These are phyloP conservation scores for Globisporangium orthogonon DNA, from an alignment of 352 stramenopile genomes.

Conservation along the genomic window DNA sequence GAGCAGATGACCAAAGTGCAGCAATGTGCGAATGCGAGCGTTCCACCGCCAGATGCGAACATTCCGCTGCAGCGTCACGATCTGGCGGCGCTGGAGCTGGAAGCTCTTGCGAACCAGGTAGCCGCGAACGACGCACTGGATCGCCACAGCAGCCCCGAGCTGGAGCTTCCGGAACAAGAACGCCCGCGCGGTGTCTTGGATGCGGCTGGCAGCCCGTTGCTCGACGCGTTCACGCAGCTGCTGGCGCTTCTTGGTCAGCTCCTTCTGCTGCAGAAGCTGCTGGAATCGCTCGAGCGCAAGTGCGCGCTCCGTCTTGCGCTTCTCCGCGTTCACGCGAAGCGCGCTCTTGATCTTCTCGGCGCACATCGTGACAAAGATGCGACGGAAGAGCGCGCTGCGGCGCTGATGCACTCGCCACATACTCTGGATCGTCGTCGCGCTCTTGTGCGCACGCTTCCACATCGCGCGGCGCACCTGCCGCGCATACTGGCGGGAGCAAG, in stretches of 20 bases:
- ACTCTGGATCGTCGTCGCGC: slow-evolving; percentile 6
- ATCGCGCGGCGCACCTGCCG: slow-evolving; percentile 1
- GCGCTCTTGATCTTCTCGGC: slow-evolving; percentile 12
- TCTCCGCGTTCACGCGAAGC: slow-evolving; percentile 13
- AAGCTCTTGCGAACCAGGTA: slow-evolving; percentile 12
- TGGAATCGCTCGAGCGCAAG: slow-evolving; percentile 30
- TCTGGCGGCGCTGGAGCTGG: neutral
- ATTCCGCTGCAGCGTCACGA: slow-evolving; percentile 9
- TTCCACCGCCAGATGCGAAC: slow-evolving; percentile 10
- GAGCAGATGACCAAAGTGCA: slow-evolving; percentile 2
- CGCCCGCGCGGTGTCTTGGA: slow-evolving; percentile 7
- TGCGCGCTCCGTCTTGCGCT: slow-evolving; percentile 14
- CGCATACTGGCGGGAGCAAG: neutral
- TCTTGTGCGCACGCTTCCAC: slow-evolving; percentile 10
- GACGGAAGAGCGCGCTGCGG: neutral
- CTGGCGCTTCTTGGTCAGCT: slow-evolving; percentile 15
- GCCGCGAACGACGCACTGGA: slow-evolving; percentile 22
- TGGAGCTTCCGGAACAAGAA: neutral
- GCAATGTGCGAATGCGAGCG: neutral
- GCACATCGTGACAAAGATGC: slow-evolving; percentile 6
- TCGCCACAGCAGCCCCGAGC: slow-evolving; percentile 4
- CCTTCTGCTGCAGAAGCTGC: slow-evolving; percentile 23
- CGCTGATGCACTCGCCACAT: slow-evolving; percentile 7
- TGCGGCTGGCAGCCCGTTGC: slow-evolving; percentile 18
- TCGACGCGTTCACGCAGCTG: slow-evolving; percentile 23